Conservation (phyloP, 192 early-diverging fungal species). For the Coemansia sp. region DNA sequence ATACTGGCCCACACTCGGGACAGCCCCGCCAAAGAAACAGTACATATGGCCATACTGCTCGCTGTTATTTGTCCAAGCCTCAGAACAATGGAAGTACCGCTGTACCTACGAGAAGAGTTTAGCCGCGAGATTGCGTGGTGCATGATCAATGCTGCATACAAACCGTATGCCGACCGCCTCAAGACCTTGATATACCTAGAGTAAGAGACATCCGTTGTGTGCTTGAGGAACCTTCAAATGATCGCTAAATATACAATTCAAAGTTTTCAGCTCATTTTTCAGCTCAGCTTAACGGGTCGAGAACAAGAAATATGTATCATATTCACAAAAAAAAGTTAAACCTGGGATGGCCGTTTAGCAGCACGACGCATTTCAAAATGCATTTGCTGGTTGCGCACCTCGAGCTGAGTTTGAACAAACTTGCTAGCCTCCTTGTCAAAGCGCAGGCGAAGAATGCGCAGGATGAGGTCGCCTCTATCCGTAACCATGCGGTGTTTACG, state of each 20-base stretch:
- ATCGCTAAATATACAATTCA: no score
- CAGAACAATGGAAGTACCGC: background rate
- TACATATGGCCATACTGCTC: background rate
- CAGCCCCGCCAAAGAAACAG: background rate
- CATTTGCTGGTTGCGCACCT: conserved; percentile 45
- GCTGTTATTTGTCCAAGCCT: background rate
- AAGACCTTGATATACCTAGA: background rate
- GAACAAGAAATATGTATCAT: no score
- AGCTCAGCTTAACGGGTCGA: no score
- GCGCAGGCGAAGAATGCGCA: conserved; percentile 46
- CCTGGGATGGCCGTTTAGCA: conserved; percentile 5
- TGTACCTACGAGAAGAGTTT: background rate
- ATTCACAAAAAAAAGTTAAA: background rate
- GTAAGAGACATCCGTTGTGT: no score
- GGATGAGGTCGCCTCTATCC: conserved; percentile 48
- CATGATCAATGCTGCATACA: background rate
- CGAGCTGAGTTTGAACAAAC: conserved; percentile 49
- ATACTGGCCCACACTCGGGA: background rate
- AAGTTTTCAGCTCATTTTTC: no score
- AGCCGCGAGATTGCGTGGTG: background rate
- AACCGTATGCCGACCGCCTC: background rate
- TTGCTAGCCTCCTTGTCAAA: conserved; percentile 46
- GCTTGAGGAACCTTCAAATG: no score
- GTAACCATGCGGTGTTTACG: conserved; percentile 44
- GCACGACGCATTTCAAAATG: conserved; percentile 51